A percentile compares a stretch with the other conserved stretches of the same genome.
Conservation (phyloP, 139 green algal genomes). For the Spirogloea muscicola region DNA sequence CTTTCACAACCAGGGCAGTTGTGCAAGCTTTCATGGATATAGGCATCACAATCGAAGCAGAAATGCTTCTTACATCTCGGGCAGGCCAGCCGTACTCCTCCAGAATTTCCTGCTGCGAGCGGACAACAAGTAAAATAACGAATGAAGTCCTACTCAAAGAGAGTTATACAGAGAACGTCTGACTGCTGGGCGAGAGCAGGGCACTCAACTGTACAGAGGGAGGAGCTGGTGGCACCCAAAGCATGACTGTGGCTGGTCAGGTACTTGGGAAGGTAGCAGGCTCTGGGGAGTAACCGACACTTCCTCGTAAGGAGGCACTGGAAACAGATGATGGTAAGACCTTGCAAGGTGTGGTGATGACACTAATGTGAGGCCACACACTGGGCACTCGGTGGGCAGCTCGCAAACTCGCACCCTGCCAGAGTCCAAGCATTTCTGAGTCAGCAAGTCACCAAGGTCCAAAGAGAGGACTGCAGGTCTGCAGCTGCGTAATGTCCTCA, state of each 20-base stretch:
- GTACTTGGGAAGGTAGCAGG: no score
- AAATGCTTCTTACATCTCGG: conserved; percentile 71
- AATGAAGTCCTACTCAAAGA: no score
- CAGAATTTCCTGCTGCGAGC: background rate
- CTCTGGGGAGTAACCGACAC: conserved; percentile 18
- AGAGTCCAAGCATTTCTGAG: no score
- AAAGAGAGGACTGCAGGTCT: no score
- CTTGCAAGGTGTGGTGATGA: conserved; percentile 89
- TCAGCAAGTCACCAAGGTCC: no score
- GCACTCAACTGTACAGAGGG: no score
- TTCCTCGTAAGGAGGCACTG: conserved; percentile 63
- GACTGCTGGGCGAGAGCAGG: no score
- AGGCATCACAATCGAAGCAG: conserved; percentile 91
- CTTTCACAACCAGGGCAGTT: conserved; percentile 90
- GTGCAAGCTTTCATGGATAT: conserved; percentile 88
- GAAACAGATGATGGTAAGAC: conserved; percentile 98
- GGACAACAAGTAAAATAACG: conserved; percentile 4
- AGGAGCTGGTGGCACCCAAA: no score
- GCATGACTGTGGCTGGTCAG: no score
- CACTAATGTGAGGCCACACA: conserved; percentile 91
- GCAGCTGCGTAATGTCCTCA: no score
- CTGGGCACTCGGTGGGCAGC: conserved; percentile 81
- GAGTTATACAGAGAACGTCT: no score
- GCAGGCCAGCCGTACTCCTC: conserved; percentile 62
- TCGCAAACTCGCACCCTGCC: conserved; percentile 52